phyloP scores from a whole-genome alignment of 306 rosid species.

The Astragalus membranaceus region DNA sequence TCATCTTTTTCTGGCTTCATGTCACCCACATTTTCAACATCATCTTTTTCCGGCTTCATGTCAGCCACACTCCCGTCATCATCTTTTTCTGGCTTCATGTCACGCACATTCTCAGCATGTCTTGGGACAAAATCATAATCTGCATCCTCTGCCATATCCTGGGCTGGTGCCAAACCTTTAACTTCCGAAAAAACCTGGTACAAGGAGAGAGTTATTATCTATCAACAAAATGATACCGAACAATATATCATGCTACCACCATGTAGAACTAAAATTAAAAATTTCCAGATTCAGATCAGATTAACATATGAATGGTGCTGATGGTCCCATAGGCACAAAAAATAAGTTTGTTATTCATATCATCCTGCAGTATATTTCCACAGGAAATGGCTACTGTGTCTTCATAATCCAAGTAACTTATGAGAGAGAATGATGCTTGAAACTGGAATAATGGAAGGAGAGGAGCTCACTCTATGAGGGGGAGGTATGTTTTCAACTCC shows the following conservation, averaged over 20 bases:
- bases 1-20: conserved; percentile 25
- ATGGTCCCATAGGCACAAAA: background rate
- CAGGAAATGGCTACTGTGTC: background rate
- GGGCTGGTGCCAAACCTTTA: conserved; percentile 39
- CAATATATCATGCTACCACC: conserved; percentile 1
- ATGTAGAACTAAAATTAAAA: background rate
- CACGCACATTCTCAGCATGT: conserved; percentile 33
- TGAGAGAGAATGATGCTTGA: background rate
- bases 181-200: conserved; percentile 43
- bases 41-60: background rate
- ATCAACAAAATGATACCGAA: conserved; percentile 7
- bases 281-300: background rate
- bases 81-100: conserved; percentile 27
- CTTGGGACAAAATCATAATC: conserved; percentile 21
- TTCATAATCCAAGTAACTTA: background rate
- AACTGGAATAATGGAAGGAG: background rate
- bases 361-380: background rate
- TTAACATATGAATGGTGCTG: background rate
- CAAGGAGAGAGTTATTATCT: background rate
- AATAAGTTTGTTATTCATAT: background rate
- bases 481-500: conserved; percentile 81
- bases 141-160: conserved; percentile 35
- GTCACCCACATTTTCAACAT: conserved; percentile 33
- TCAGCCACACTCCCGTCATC: conserved; percentile 21
- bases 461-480: conserved; percentile 41